These are phyloP conservation scores for Bacidia gigantensis DNA, from an alignment of 495 filamentous ascomycete species.

Conservation along the genomic window DNA sequence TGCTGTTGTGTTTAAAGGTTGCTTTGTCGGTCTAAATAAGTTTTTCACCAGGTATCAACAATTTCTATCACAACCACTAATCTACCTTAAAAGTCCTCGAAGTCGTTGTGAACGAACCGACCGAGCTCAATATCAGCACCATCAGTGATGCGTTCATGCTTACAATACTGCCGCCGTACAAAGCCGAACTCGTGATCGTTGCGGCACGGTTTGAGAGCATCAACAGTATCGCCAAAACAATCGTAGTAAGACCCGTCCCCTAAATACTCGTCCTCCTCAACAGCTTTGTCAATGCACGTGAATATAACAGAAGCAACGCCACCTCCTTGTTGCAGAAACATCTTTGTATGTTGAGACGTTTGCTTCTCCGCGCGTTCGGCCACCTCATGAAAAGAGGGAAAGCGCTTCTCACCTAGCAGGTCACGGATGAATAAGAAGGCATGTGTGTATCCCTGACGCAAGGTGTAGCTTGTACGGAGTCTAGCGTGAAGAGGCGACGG, in stretches of 20 bases:
- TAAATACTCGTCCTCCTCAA: conserved; percentile 13
- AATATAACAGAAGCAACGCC: conserved; percentile 8
- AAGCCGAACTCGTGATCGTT: conserved; percentile 22
- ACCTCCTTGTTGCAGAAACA: conserved; percentile 13
- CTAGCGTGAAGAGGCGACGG: neutral
- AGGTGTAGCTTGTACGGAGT: neutral
- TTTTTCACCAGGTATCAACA: too few relatives aligned
- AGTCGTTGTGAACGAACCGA: too few relatives aligned
- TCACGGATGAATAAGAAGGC: neutral
- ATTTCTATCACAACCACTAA: too few relatives aligned
- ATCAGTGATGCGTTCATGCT: too few relatives aligned
- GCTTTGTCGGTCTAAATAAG: too few relatives aligned
- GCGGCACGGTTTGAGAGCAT: conserved; percentile 11
- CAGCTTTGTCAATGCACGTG: conserved; percentile 13
- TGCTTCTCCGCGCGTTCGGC: neutral
- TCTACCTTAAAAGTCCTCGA: too few relatives aligned
- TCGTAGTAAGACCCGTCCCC: conserved; percentile 12
- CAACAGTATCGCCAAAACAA: conserved; percentile 12
- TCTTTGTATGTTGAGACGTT: conserved; percentile 8
- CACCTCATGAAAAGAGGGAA: neutral
- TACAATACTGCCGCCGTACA: conserved; percentile 9
- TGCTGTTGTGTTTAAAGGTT: too few relatives aligned
- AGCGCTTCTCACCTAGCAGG: neutral
- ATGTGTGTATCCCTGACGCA: neutral
- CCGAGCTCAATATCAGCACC: too few relatives aligned